Evolutionary conservation across 495 filamentous ascomycete genomes (phyloP), one percentile per base, ranked within the genome.

Genomic region (Cudoniella acicularis): DNA sequence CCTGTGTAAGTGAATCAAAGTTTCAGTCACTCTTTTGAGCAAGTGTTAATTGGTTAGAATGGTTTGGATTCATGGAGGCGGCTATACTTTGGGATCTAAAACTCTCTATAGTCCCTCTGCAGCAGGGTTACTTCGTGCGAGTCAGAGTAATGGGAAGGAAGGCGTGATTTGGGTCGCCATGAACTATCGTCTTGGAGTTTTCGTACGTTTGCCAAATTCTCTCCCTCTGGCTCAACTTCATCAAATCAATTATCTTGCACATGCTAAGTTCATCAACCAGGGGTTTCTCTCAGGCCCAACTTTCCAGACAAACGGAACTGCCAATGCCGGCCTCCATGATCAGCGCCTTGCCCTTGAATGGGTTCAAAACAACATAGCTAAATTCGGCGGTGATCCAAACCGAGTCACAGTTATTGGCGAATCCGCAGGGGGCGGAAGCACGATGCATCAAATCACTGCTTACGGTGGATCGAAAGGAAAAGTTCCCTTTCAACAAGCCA

Each of bases 391-490:
- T n/a, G n/a, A n/a, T n/a, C n/a, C n/a, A n/a, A n/a, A n/a, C n/a
- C n/a, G n/a, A n/a, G n/a, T n/a, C n/a, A n/a, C n/a, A n/a, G n/a
- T n/a, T n/a, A n/a, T n/a, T n/a, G n/a, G 89, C 16, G 83, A 90
- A 56, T 87, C 83, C 4, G 86, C 89, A 2, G 89, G 89, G 24
- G 88, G 76, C 8, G 85, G 84, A 0, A 78, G 74, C 1, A 80
- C 88, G 55, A 72, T 89, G 69, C 85, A 89, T 62, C 87, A 89
- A 58, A 75, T 89, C 52, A 86, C 83, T 2, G 79, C 81, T 0
- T 76, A 78, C 55, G 81, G 82, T 24, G 78, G 78, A 2, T 54
- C 61, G 16, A 27, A 61, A 27, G 49, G 57, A 10, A 41, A 51
- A 13, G 53, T 64, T 0, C 66, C 66, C 0, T 72, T 73, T 51